Percentiles rank a stretch among this genome's conserved stretches.
phyloP scores from a whole-genome alignment of 441 rosid genomes.

The Isatis lusitanica region DNA sequence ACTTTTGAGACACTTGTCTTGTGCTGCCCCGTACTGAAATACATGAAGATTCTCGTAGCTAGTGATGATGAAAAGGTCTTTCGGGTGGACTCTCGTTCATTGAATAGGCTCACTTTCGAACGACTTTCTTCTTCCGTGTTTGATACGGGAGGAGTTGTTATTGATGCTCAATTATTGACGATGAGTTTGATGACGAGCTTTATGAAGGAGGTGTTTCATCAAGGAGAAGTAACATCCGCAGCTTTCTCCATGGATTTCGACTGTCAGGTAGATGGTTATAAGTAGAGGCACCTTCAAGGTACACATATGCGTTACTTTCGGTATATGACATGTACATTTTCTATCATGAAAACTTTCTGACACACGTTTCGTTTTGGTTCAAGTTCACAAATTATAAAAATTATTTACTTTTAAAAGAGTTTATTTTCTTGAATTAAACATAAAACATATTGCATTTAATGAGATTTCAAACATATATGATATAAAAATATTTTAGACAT shows the following conservation, averaged over 20 bases:
- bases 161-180: conserved; percentile 8
- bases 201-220: not conserved
- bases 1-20: conserved; percentile 13
- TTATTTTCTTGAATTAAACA: too few species aligned
- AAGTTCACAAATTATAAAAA: too few species aligned
- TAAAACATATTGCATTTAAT: too few species aligned
- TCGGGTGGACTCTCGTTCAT: conserved; percentile 1
- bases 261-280: not conserved
- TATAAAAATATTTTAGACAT: too few species aligned
- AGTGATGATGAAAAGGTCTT: not conserved
- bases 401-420: too few species aligned
- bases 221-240: not conserved
- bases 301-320: not conserved
- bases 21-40: not conserved
- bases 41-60: not conserved
- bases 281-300: not conserved
- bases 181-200: not conserved
- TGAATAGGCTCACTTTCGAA: not conserved
- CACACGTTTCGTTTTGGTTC: not conserved
- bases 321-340: not conserved
- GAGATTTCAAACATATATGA: too few species aligned
- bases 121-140: not conserved
- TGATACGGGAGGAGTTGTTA: not conserved
- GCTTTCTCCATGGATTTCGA: not conserved
- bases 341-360: not conserved